These are phyloP conservation scores for Hymenoscyphus salicellus DNA, from an alignment of 2,329 filamentous ascomycete genomes.

Conservation along the genomic window DNA sequence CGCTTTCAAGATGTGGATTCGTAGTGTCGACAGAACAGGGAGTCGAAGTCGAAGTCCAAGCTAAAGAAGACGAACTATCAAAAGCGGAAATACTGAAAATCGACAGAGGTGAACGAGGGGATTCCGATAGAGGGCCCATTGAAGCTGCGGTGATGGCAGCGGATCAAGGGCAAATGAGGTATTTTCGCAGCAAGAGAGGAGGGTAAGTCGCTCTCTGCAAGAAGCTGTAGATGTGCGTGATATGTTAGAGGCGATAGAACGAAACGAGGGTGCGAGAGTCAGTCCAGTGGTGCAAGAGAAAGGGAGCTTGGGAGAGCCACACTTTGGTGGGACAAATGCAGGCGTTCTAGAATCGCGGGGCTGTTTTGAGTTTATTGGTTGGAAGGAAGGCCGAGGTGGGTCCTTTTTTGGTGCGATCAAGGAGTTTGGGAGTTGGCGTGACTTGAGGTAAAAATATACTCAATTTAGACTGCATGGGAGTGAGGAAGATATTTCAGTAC, in stretches of 20 bases:
- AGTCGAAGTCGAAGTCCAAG: not conserved
- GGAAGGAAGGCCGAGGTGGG: not conserved
- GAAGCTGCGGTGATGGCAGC: constrained; percentile 25
- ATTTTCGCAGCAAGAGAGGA: not conserved
- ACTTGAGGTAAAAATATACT: not conserved
- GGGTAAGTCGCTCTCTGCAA: not conserved
- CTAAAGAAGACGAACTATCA: not conserved
- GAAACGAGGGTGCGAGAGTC: not conserved
- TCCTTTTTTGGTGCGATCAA: not conserved
- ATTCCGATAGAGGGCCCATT: constrained; percentile 26
- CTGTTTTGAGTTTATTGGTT: not conserved
- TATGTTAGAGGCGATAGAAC: constrained; percentile 4
- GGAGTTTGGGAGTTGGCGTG: not conserved
- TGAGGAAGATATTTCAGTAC: no score
- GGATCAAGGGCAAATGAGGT: constrained; percentile 9
- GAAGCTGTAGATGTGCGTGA: not conserved
- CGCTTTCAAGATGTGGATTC: constrained; percentile 4
- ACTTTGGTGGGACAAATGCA: no score
- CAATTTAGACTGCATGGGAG: no score
- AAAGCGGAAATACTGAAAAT: constrained; percentile 15
- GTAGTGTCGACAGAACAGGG: not conserved
- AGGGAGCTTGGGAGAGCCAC: not conserved
- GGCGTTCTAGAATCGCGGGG: not conserved
- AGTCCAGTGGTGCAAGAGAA: not conserved
- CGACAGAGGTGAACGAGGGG: constrained; percentile 24